These are phyloP conservation scores for Hemileia vastatrix DNA, from an alignment of 1,284 basidiomycete genomes.

Conservation along the genomic window DNA sequence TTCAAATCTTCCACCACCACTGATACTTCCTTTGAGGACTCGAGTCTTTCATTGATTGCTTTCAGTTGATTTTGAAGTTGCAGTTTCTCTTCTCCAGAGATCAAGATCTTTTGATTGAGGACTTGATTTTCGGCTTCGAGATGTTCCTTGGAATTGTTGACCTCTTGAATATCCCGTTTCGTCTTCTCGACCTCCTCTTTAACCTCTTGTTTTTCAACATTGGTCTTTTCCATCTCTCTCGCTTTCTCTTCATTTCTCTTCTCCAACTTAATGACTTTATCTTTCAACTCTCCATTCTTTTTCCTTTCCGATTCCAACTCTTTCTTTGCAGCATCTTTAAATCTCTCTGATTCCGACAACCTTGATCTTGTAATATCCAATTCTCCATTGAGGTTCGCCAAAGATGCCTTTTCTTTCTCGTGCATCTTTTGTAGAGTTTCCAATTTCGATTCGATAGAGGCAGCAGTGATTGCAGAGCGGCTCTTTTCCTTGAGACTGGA, in stretches of 20 bases:
- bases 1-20: background rate
- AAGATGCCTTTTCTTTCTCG: too few species aligned
- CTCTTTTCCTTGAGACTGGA: too few species aligned
- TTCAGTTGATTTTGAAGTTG: background rate
- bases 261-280: background rate
- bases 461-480: too few species aligned
- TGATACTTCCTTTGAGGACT: background rate
- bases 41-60: background rate
- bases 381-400: too few species aligned
- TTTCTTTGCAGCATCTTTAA: too few species aligned
- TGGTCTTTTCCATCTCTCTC: background rate
- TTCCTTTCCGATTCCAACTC: too few species aligned
- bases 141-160: background rate
- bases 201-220: background rate
- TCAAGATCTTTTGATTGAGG: background rate
- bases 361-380: too few species aligned
- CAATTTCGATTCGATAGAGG: too few species aligned
- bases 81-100: background rate
- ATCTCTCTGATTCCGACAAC: too few species aligned
- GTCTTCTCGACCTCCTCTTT: conserved; percentile 1
- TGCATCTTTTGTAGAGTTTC: too few species aligned
- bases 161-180: background rate
- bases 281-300: too few species aligned
- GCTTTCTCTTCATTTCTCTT: background rate
- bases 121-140: background rate